Conservation (phyloP, 2,329 filamentous ascomycete species). For the Aspergillus versicolor region DNA sequence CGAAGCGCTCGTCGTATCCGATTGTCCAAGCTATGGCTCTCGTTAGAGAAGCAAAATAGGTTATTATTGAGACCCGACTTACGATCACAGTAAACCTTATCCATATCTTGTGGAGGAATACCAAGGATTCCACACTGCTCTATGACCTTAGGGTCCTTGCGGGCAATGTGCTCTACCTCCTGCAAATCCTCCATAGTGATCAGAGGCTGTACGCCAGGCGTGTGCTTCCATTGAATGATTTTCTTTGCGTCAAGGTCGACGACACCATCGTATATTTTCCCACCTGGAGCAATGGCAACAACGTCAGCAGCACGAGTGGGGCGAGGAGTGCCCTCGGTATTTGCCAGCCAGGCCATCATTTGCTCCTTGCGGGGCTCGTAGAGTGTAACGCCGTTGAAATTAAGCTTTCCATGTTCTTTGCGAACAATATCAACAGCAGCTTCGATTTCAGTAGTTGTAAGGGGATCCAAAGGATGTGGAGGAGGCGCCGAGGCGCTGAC, state of each 20-base stretch:
- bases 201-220: slow-evolving; percentile 77
- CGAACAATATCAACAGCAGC: slow-evolving; percentile 67
- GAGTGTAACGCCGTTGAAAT: slow-evolving; percentile 84
- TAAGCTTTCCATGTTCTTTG: slow-evolving; percentile 67
- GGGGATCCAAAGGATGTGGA: slow-evolving; percentile 76
- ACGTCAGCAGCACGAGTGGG: slow-evolving; percentile 76
- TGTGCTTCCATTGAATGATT: slow-evolving; percentile 71
- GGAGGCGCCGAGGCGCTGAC: slow-evolving; percentile 55
- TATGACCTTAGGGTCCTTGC: slow-evolving; percentile 80
- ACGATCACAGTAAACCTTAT: slow-evolving; percentile 94
- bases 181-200: slow-evolving; percentile 91
- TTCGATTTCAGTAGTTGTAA: slow-evolving; percentile 71
- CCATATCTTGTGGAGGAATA: slow-evolving; percentile 78
- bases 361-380: slow-evolving; percentile 82
- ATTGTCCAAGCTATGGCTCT: slow-evolving; percentile 74
- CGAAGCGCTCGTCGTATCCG: slow-evolving; percentile 88
- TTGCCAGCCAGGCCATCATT: slow-evolving; percentile 75
- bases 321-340: slow-evolving; percentile 59
- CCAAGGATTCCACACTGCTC: slow-evolving; percentile 85
- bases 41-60: neutral
- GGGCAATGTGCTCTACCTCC: slow-evolving; percentile 71
- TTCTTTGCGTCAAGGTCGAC: slow-evolving; percentile 68
- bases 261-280: slow-evolving; percentile 78
- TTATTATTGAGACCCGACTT: slow-evolving; percentile 31
- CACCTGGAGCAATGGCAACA: slow-evolving; percentile 75